phyloP scores from a whole-genome alignment of 371 early-diverging fungal species.

The Syncephalis fuscata region DNA sequence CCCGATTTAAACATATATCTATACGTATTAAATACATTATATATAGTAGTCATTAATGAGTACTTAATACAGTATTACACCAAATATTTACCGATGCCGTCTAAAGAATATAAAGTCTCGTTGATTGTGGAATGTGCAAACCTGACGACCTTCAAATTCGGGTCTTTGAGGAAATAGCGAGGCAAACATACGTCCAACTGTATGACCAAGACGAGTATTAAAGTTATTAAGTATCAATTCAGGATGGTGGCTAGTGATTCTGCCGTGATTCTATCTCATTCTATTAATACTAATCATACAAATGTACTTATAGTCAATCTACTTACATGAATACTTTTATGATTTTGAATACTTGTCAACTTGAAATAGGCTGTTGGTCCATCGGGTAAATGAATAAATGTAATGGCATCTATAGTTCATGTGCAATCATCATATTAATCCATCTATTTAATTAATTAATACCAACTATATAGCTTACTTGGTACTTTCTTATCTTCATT shows the following conservation, averaged over 20 bases:
- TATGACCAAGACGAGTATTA: constrained; percentile 91
- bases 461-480: too few relatives aligned
- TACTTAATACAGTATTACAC: background rate
- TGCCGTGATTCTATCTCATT: constrained; percentile 51
- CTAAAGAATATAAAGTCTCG: constrained; percentile 99
- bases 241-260: constrained; percentile 72
- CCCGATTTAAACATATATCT: constrained; percentile 77
- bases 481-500: constrained; percentile 85
- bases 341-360: constrained; percentile 58
- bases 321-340: constrained; percentile 57
- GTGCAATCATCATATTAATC: too few relatives aligned
- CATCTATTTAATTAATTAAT: background rate
- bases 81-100: constrained; percentile 71
- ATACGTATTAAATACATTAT: too few relatives aligned
- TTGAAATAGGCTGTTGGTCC: constrained; percentile 97
- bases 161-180: constrained; percentile 93
- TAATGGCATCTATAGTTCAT: constrained; percentile 75
- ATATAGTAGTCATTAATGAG: background rate
- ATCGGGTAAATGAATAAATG: constrained; percentile 87
- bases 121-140: constrained; percentile 95
- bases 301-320: background rate
- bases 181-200: constrained; percentile 92
- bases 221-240: constrained; percentile 98
- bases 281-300: background rate
- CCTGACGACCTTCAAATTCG: constrained; percentile 91